These are phyloP conservation scores for Desmodesmus armatus DNA, from an alignment of 139 green algal genomes.

Conservation along the genomic window DNA sequence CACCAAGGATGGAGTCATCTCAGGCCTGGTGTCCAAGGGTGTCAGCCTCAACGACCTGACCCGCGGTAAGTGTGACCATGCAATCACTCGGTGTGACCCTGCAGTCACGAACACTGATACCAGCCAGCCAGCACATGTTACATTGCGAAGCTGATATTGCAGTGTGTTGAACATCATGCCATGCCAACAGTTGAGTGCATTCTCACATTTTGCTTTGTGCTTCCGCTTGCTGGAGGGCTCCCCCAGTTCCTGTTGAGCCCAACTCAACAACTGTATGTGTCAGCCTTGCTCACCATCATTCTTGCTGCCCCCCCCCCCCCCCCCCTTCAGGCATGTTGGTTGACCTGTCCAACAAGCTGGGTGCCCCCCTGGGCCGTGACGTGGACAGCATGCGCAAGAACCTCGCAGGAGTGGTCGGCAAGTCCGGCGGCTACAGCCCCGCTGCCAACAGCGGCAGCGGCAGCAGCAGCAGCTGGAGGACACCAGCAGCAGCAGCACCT, in stretches of 20 bases:
- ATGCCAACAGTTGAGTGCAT: no score
- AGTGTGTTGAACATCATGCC: no score
- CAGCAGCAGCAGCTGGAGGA: constrained; percentile 36
- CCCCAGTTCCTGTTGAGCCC: no score
- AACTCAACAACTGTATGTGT: no score
- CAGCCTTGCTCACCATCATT: no score
- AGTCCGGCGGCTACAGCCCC: neutral
- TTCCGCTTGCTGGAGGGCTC: no score
- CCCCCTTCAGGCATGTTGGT: constrained; percentile 27
- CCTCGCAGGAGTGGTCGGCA: constrained; percentile 16
- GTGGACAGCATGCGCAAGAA: constrained; percentile 34
- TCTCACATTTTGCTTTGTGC: no score
- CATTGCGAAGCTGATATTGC: no score
- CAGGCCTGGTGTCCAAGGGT: constrained; percentile 38
- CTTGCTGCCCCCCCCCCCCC: no score
- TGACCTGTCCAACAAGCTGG: constrained; percentile 38
- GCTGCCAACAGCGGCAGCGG: constrained; percentile 19
- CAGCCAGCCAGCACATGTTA: neutral
- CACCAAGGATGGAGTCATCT: constrained; percentile 43
- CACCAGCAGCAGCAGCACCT: neutral
- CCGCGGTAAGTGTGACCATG: constrained; percentile 23
- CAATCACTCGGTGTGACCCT: neutral
- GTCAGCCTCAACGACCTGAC: constrained; percentile 33
- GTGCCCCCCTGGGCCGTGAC: constrained; percentile 1
- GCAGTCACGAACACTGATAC: neutral